Evolutionary conservation across 225 moss, liverwort and hornwort species (phyloP), one percentile per base, ranked within the genome.

Genomic region (Straminergon stramineum): DNA sequence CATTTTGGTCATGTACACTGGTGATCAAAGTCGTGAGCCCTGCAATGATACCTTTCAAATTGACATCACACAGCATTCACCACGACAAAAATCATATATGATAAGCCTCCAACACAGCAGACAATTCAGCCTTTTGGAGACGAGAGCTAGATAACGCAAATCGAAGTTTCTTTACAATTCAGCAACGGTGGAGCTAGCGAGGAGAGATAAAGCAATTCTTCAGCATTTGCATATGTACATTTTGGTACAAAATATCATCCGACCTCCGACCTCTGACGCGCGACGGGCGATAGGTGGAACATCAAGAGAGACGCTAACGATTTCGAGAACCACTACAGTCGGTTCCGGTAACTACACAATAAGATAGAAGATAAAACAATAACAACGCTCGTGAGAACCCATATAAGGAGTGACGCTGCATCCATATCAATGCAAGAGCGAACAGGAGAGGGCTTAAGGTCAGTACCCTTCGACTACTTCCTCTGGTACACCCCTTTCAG

Each of bases 211-310:
- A 60, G 84, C 66, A 84, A 74, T 75, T 83, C 86, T 55, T 85
- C 27, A 58, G 74, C 86, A 92, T 89, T 89, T 90, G 84, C 90
- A 84, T 76, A 84, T 79, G 67, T 88, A 86, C 89, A 90, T 31
- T 79, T 74, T 90, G 83, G 88, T 88, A 88, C 78, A 89, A 61
- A 75, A 32, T 58, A 67, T 75, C 68, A 78, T 71, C 75, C 79
- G 81, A 48, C 56, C 45, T 75, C 70, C 81, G 86, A 43, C 60
- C 65, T 85, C 86, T 75, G 35, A 37, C 63, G 60, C 30, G 43
- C 52, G 65, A 65, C 65, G 58, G 87, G 74, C 57, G 58, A 75
- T n/a, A 68, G 30, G 30, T 52, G n/a, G 65, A 73, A 73, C 71
- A 53, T 57, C 41, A 43, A 30, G 21, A 78, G 53, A 76, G 88